These are phyloP conservation scores for Penicillium cataractarum DNA, from an alignment of 495 filamentous ascomycete genomes.

Conservation along the genomic window DNA sequence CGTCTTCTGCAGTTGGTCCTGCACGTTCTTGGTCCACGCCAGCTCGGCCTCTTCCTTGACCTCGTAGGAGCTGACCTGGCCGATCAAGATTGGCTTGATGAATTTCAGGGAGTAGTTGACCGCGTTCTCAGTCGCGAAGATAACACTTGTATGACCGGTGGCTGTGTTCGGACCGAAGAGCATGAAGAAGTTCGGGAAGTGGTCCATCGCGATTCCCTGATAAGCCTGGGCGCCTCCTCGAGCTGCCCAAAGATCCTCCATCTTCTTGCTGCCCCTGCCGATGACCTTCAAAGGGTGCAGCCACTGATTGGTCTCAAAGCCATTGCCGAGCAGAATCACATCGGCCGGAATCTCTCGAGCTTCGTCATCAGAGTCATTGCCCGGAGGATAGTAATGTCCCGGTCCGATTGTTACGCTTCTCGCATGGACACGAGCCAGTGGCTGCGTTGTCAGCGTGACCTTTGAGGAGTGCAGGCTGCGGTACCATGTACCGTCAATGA, in stretches of 20 bases:
- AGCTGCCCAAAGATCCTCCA: conserved; percentile 58
- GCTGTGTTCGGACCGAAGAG: conserved; percentile 68
- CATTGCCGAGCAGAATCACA: conserved; percentile 62
- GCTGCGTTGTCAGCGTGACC: conserved; percentile 60
- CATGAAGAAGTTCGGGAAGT: conserved; percentile 72
- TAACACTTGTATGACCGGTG: conserved; percentile 65
- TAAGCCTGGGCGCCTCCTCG: conserved; percentile 67
- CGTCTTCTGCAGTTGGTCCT: conserved; percentile 54
- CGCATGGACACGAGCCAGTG: conserved; percentile 52
- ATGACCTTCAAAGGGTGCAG: conserved; percentile 37
- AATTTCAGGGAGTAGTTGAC: conserved; percentile 52
- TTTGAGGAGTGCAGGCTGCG: conserved; percentile 53
- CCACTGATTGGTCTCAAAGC: conserved; percentile 53
- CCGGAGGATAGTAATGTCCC: conserved; percentile 49
- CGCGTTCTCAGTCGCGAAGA: conserved; percentile 63
- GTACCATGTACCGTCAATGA: conserved; percentile 62
- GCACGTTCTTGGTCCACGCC: conserved; percentile 56
- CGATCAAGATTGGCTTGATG: conserved; percentile 45
- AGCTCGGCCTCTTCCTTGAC: conserved; percentile 56
- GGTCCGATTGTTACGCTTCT: conserved; percentile 59
- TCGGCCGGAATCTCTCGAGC: conserved; percentile 56
- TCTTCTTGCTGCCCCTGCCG: conserved; percentile 50
- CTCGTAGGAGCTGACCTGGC: conserved; percentile 46
- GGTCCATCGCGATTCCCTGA: conserved; percentile 64
- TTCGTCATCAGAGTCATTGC: conserved; percentile 35